A percentile compares a stretch with the other conserved stretches of the same genome.
phyloP scores from a whole-genome alignment of 495 filamentous ascomycete species.

The Lasiosphaeria ovina region DNA sequence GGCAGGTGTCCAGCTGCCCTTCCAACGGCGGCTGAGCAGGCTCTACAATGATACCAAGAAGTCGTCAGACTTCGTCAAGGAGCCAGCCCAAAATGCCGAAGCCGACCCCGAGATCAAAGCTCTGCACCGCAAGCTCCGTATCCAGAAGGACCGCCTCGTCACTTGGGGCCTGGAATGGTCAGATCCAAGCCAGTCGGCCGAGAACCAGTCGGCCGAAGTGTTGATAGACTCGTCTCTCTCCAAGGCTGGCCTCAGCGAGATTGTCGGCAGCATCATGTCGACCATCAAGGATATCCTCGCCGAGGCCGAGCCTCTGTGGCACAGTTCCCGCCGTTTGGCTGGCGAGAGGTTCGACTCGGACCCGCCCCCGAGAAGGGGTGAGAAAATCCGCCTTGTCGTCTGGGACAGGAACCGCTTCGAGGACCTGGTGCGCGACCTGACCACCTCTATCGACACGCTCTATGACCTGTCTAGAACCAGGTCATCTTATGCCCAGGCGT shows the following conservation, averaged over 20 bases:
- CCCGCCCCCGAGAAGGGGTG: constrained; percentile 35
- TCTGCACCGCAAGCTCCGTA: constrained; percentile 56
- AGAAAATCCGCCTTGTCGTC: constrained; percentile 46
- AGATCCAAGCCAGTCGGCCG: constrained; percentile 63
- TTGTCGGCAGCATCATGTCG: constrained; percentile 84
- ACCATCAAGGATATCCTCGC: constrained; percentile 85
- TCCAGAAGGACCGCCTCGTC: constrained; percentile 73
- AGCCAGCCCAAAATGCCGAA: constrained; percentile 58
- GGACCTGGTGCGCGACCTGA: constrained; percentile 73
- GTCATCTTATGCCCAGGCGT: constrained; percentile 41
- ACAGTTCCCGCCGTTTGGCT: constrained; percentile 42
- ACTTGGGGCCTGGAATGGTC: constrained; percentile 93
- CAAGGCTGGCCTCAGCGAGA: constrained; percentile 79
- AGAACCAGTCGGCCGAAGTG: constrained; percentile 59
- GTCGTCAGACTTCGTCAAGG: constrained; percentile 78
- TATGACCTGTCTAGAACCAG: constrained; percentile 81
- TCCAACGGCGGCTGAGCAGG: constrained; percentile 75
- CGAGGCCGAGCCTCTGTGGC: constrained; percentile 78
- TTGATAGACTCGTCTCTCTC: constrained; percentile 79
- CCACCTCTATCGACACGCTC: constrained; percentile 81
- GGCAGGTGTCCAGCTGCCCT: constrained; percentile 44
- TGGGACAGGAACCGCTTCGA: constrained; percentile 63
- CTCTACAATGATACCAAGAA: constrained; percentile 92
- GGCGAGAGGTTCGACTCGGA: constrained; percentile 43
- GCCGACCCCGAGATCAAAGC: constrained; percentile 55